Evolutionary conservation across 2,329 filamentous ascomycete species (phyloP), one percentile per base, ranked within the genome.

Genomic region (Aspergillus ustus): DNA sequence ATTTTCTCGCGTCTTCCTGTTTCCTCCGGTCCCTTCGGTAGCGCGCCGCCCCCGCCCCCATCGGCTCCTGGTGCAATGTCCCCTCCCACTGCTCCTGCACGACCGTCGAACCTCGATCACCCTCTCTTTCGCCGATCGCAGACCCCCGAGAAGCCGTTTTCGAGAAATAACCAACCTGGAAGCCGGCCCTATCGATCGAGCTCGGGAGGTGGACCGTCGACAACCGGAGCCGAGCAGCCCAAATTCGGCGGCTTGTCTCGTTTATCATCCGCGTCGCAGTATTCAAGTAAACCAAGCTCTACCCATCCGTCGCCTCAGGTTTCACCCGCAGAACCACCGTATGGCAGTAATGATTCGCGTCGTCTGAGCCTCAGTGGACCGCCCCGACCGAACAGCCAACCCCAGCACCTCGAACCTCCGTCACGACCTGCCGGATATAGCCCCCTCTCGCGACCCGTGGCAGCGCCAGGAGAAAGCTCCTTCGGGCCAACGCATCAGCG

Each of bases 71-170:
- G 72, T 29, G 76, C 75, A 25, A 81, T 80, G 77, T 82, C 73
- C 59, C 81, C 75, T 65, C 79, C 77, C 13, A 76, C 71, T 48
- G 77, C 71, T 46, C 77, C 71, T 46, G 70, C 71, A 57, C 78
- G 77, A 67, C 78, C 71, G 67, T 77, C 83, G 2, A 80, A 83
- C 0, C 76, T 85, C 63, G 88, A 91, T 19, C 89, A 90, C 66
- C 80, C 79, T 55, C 82, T 84, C 5, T 89, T 85, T 73, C 83
- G 89, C 64, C 83, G 89, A 63, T 90, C 90, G 2, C 87, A 91
- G 61, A 92, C 90, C 0, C 90, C 90, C n/a, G 90, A 92, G 49
- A 87, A 88, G 63, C 81, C 83, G 51, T 83, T 59, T 86, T 87
- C 77, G 81, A 87, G 74, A 66, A 69, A 69, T 9, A 69, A 69